These are phyloP conservation scores for Alternaria sp. DNA, from an alignment of 2,329 filamentous ascomycete species.

Conservation along the genomic window DNA sequence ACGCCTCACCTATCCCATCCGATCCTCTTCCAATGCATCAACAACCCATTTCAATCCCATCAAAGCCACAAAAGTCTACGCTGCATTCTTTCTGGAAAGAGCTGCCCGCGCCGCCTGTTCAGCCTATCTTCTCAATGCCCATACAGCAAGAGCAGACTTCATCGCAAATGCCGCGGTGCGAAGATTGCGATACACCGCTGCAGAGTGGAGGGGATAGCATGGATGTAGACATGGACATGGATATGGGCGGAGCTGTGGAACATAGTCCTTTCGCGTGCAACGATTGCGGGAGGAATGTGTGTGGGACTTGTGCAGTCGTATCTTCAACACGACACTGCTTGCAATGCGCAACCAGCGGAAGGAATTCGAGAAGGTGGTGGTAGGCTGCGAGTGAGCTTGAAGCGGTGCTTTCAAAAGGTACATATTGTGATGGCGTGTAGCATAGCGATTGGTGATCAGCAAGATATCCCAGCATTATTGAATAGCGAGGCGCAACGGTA, in stretches of 20 bases:
- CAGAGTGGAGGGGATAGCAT: constrained; percentile 41
- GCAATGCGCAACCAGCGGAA: constrained; percentile 47
- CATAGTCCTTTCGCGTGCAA: constrained; percentile 47
- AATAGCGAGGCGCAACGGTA: constrained; percentile 20
- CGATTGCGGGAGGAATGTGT: constrained; percentile 52
- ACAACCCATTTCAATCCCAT: constrained; percentile 9
- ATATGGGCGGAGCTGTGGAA: constrained; percentile 31
- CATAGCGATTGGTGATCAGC: not conserved
- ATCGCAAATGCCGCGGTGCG: constrained; percentile 44
- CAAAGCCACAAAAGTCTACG: constrained; percentile 53
- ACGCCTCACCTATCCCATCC: constrained; percentile 40
- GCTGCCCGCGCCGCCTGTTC: constrained; percentile 46
- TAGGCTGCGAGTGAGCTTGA: not conserved
- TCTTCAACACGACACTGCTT: constrained; percentile 51
- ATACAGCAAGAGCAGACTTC: constrained; percentile 14
- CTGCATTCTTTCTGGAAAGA: constrained; percentile 58
- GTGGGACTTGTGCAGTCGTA: constrained; percentile 54
- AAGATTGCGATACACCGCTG: constrained; percentile 55
- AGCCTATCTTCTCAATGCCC: constrained; percentile 26
- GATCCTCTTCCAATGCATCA: constrained; percentile 25
- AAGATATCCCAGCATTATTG: constrained; percentile 9
- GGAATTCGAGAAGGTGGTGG: constrained; percentile 26
- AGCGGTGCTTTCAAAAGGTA: not conserved
- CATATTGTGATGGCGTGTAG: not conserved
- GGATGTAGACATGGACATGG: constrained; percentile 52